Base-by-base conservation (phyloP, 2,329 filamentous ascomycete species). In the Helotiales sp. region DNA sequence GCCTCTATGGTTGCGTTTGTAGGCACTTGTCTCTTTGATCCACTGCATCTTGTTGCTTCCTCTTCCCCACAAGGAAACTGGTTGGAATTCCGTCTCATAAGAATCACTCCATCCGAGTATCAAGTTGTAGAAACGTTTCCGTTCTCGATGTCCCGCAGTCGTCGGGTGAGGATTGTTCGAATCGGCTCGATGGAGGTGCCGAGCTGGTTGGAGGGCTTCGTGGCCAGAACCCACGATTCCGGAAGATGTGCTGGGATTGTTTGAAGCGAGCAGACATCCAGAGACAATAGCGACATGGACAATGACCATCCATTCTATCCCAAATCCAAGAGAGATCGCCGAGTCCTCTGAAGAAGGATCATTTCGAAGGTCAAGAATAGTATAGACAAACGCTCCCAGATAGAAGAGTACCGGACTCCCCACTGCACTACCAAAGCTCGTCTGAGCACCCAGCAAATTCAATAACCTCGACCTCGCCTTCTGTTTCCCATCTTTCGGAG, bases 281-380 rank as follows among this genome's bases (percentile, higher is more conserved):
- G 60, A 63, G n/a, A 71, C 58, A 27, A 70, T 70, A 19, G 69
- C 65, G 12, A 69, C 63, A 51, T 70, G 66, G 12, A 68, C 65
- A 22, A 71, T 68, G 24, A 67, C 66, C 65, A 70, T 70, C 65
- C 67, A 71, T 60, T 65, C 64, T 10, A 69, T 64, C 1, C 69
- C 70, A 57, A 71, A 72, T 5, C 66, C 67, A 2, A 71, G 44
- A 0, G 65, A 59, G n/a, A 62, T 59, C n/a, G 68, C 64, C 1
- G 67, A 63, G 40, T 71, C 66, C n/a, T 68, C 57, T 44, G 69
- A 60, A 13, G 63, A 62, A 1, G 54, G 54, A 33, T 53, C 29
- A 19, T 51, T 57, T 13, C 19, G 40, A 10, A 63, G 52, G 31
- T 61, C 60, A 27, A 66, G 17, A 30, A 64, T 58, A 3, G 55